These are phyloP conservation scores for Aspergillus panamensis DNA, from an alignment of 495 filamentous ascomycete genomes.

Conservation along the genomic window DNA sequence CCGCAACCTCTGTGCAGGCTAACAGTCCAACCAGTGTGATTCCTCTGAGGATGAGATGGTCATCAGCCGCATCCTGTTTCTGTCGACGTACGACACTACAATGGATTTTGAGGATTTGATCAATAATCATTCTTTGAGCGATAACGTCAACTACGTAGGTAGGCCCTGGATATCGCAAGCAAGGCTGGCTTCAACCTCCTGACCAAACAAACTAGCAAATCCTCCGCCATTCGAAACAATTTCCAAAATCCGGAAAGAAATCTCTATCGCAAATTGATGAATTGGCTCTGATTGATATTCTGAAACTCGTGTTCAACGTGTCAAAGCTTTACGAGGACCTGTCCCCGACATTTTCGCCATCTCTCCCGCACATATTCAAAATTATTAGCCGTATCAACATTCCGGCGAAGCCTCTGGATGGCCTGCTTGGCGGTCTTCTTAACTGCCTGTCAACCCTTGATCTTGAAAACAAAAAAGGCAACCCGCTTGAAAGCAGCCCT, in stretches of 20 bases:
- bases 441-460: conserved; percentile 80
- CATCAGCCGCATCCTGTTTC: conserved; percentile 73
- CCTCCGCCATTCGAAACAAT: conserved; percentile 60
- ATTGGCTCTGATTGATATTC: conserved; percentile 75
- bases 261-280: conserved; percentile 61
- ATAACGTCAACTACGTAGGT: conserved; percentile 60
- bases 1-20: not conserved
- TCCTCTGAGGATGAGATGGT: conserved; percentile 87
- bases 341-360: conserved; percentile 55
- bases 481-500: conserved; percentile 37
- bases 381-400: conserved; percentile 60
- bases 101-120: conserved; percentile 66
- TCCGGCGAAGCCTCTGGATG: conserved; percentile 55
- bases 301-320: conserved; percentile 89
- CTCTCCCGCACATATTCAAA: conserved; percentile 68
- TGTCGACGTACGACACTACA: conserved; percentile 79
- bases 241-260: conserved; percentile 43
- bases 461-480: conserved; percentile 49
- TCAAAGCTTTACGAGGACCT: conserved; percentile 65
- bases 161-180: not conserved
- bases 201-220: conserved; percentile 53
- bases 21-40: conserved; percentile 50
- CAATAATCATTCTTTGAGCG: conserved; percentile 64
- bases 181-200: not conserved
- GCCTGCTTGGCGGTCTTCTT: conserved; percentile 61